A percentile compares a stretch with the other conserved stretches of the same genome.
Evolutionary conservation across 306 rosid species (phyloP).

Genomic region (Prunus armeniaca): DNA sequence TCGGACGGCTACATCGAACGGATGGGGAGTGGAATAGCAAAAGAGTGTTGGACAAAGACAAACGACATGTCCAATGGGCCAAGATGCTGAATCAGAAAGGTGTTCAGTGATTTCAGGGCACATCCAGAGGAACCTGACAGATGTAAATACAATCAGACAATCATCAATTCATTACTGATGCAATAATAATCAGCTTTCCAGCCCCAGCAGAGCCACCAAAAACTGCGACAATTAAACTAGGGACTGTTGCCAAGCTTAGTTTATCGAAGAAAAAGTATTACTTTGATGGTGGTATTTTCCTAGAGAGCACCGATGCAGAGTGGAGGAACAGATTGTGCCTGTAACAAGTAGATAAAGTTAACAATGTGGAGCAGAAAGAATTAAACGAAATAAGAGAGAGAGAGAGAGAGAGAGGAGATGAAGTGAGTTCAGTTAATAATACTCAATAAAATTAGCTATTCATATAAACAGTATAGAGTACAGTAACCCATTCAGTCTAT

Average conservation of each 20-base stretch:
- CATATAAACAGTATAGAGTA: background rate
- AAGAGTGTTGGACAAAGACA: too few species aligned
- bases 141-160: too few species aligned
- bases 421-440: background rate
- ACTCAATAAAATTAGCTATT: background rate
- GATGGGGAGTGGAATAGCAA: background rate
- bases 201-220: slow-evolving; percentile 96
- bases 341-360: slow-evolving; percentile 31
- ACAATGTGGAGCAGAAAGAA: slow-evolving; percentile 5
- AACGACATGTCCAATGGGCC: too few species aligned
- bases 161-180: too few species aligned
- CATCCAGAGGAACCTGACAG: too few species aligned
- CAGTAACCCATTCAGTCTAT: background rate
- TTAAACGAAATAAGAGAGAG: background rate
- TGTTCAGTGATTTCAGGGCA: too few species aligned
- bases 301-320: slow-evolving; percentile 92
- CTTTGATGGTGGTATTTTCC: slow-evolving; percentile 88
- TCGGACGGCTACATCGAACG: background rate
- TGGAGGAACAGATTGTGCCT: slow-evolving; percentile 99
- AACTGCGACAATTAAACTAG: slow-evolving; percentile 82
- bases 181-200: slow-evolving; percentile 83
- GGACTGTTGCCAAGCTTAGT: slow-evolving; percentile 61
- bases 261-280: slow-evolving; percentile 32
- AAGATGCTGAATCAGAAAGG: too few species aligned
- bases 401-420: background rate